Base-by-base conservation (phyloP, 2,329 filamentous ascomycete species). In the Fusarium neocosmosporiellum region DNA sequence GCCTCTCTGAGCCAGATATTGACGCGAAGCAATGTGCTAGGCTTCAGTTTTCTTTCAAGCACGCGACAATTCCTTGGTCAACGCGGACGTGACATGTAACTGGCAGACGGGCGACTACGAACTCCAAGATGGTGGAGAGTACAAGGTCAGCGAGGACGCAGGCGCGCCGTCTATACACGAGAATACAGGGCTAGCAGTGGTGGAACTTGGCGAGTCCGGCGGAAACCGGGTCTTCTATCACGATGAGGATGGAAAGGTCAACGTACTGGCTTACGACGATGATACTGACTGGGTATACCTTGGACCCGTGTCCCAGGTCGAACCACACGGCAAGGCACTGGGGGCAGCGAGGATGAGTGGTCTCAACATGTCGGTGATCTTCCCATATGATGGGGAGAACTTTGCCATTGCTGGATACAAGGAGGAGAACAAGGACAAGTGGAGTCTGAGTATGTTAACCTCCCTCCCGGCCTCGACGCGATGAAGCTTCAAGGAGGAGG, bases 211-310 rank as follows among this genome's bases (percentile, higher is more conserved):
- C 10, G 71, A 74, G 5, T 54, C 46, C 5, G 72, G 72, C 4
- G 72, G 72, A 4, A 74, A 69, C 24, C 63, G 72, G 18, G 31
- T 74, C 18, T 74, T 74, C 7, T 74, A 74, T 37, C 72, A 74
- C 22, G 71, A 74, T 6, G 66, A 70, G 46, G 63, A 72, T 10
- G 69, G 69, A 6, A 27, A 48, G 11, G 41, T 74, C 2, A 72
- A 70, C 14, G 7, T 70, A 11, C 13, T 74, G 9, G 71, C 71
- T 7, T 74, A 74, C 43, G 72, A 74, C 29, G 72, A 74, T n/a
- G 72, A 74, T 37, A 74, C 72, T 7, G 72, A 74, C 22, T 74
- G 72, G 72, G 48, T 61, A 36, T 74, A 74, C 20, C 60, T 63
- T 13, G 72, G 72, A 1, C 72, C 72, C 0, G 63, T 74, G 2